These are phyloP conservation scores for Vigna unguiculata DNA, from an alignment of 306 rosid species.

Conservation along the genomic window DNA sequence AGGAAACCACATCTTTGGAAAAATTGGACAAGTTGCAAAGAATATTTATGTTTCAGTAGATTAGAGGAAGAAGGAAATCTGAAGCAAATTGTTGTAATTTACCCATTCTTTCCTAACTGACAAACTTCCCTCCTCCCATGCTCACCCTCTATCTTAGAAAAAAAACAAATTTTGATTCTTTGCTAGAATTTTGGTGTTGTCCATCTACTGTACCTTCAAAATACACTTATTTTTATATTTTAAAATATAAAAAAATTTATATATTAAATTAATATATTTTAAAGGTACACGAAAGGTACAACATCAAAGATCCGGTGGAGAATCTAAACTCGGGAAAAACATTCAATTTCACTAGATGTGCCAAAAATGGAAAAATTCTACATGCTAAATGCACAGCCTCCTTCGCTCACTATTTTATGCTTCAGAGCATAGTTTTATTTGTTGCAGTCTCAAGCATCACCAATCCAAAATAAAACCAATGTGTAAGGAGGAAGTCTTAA, in stretches of 20 bases:
- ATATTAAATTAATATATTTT: too few species aligned
- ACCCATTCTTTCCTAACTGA: slow-evolving; percentile 15
- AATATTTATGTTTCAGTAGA: slow-evolving; percentile 15
- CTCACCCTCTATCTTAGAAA: slow-evolving; percentile 4
- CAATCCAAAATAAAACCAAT: slow-evolving; percentile 32
- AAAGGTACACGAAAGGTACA: too few species aligned
- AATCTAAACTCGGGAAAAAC: neutral
- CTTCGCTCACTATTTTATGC: neutral
- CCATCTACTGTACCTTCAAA: too few species aligned
- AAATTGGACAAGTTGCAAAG: slow-evolving; percentile 36
- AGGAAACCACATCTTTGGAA: slow-evolving; percentile 14
- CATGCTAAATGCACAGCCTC: neutral
- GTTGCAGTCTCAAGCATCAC: slow-evolving; percentile 15
- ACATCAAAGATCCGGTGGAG: too few species aligned
- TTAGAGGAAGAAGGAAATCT: slow-evolving; percentile 30
- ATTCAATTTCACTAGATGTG: slow-evolving; percentile 10
- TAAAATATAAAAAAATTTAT: too few species aligned
- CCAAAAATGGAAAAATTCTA: slow-evolving; percentile 6
- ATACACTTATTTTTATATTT: too few species aligned
- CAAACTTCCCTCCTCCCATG: slow-evolving; percentile 13
- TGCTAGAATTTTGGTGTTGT: too few species aligned
- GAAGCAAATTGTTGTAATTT: slow-evolving; percentile 14
- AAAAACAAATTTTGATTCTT: too few species aligned
- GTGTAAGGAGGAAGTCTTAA: slow-evolving; percentile 21
- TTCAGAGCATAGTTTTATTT: slow-evolving; percentile 15